phyloP scores from a whole-genome alignment of 2,329 filamentous ascomycete genomes.

The Dryadomyces quercus-mongolicae region DNA sequence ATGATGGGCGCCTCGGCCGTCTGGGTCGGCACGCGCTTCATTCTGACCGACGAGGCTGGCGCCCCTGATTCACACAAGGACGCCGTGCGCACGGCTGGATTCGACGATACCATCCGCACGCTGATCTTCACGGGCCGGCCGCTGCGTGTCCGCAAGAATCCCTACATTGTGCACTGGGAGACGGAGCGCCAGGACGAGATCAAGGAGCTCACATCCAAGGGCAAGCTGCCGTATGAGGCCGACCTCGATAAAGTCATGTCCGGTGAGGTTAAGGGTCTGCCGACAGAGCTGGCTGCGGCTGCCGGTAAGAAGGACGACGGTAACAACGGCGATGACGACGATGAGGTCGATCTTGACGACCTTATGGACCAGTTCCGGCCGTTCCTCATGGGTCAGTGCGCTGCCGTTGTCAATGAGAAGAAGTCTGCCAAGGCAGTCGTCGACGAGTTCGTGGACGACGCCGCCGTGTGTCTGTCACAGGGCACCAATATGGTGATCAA shows the following conservation, averaged over 20 bases:
- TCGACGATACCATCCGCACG: slow-evolving; percentile 92
- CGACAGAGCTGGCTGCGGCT: slow-evolving; percentile 27
- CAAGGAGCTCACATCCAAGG: slow-evolving; percentile 80
- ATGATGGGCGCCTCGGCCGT: slow-evolving; percentile 88
- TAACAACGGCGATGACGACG: slow-evolving; percentile 53
- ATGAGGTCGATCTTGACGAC: slow-evolving; percentile 62
- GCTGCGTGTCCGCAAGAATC: slow-evolving; percentile 82
- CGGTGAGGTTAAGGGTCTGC: slow-evolving; percentile 52
- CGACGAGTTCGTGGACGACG: slow-evolving; percentile 84
- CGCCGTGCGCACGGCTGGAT: slow-evolving; percentile 78
- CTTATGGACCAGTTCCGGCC: slow-evolving; percentile 84
- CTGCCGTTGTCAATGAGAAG: slow-evolving; percentile 85
- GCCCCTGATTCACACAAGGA: slow-evolving; percentile 92
- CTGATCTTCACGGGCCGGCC: slow-evolving; percentile 98
- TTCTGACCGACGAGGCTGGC: slow-evolving; percentile 87
- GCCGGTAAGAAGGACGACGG: slow-evolving; percentile 18
- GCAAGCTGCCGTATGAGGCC: slow-evolving; percentile 83
- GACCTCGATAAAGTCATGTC: slow-evolving; percentile 73
- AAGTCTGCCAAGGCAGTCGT: slow-evolving; percentile 85
- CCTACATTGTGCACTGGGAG: slow-evolving; percentile 95
- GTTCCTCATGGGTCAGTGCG: slow-evolving; percentile 93
- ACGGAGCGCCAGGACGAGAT: slow-evolving; percentile 82
- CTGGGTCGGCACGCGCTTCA: slow-evolving; percentile 95
- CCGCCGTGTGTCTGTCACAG: slow-evolving; percentile 55
- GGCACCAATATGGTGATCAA: slow-evolving; percentile 46